Evolutionary conservation across 306 rosid species (phyloP), one percentile per base, ranked within the genome.

Genomic region (Quercus ilex): DNA sequence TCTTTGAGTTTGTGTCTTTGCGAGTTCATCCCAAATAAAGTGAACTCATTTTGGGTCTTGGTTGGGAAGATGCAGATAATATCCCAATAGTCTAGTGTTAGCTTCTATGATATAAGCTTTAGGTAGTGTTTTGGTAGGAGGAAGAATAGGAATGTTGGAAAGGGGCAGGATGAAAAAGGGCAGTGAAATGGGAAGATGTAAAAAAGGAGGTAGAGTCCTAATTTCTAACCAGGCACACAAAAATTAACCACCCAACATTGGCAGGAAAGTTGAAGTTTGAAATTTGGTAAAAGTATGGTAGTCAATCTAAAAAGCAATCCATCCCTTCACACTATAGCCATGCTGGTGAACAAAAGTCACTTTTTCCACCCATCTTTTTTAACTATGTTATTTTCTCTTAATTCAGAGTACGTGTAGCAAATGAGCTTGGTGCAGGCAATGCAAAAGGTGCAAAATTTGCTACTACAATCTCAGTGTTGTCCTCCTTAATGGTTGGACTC

Each of bases 381-480:
- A 14, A 77, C 68, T 64, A 33, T 73, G 49, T 35, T 8, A 53
- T 38, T 8, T 46, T 41, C 55, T 79, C 51, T 79, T 67, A 23
- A 71, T 65, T 35, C 81, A 90, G 97, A 81, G 93, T 87, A 72
- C 92, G 94, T 3, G 87, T 90, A 23, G 87, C 97, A 46, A 92
- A 90, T 13, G 91, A 90, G 83, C 89, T 92, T 59, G 97, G 97
- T 0, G 92, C 94, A 43, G 87, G 90, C 83, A 90, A 90, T 69
- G 84, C 86, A 3, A 82, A 83, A 85, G 88, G 86, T 11, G 93
- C 97, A 41, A 90, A 90, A 76, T 92, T 92, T 86, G 92, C 95
- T 12, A 73, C 89, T 6, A 26, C 71, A 46, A 82, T 92, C 51
- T 87, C 93, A 53, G 78, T 90, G 73, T 53, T 83, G 60, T 90